Base-by-base conservation (phyloP, 192 early-diverging fungal species). In the Linnemannia zychae region DNA sequence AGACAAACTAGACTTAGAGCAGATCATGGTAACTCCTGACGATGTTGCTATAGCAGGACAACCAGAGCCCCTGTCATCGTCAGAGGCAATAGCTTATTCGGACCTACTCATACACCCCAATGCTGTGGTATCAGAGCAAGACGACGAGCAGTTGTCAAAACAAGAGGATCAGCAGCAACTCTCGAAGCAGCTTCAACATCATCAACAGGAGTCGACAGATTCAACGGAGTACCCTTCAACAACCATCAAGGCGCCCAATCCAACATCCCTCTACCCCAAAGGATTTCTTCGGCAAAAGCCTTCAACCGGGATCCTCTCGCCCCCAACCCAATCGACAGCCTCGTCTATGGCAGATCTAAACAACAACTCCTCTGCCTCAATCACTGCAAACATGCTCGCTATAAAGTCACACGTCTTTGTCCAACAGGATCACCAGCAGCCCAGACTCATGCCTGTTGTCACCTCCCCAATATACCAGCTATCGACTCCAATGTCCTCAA, bases 281-380 rank as follows among this genome's bases (percentile, higher is more conserved):
- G 65, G 37, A 6, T 53, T 34, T 28, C n/a, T 57, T 18, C 38
- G n/a, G 37, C 68, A 60, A 20, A 68, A 63, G 24, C 52, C 20
- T 15, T 77, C 71, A 3, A 24, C 40, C 1, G 67, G 72, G 1
- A 20, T 76, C 9, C 48, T 76, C 11, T 79, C 70, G 3, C 73
- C 67, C 6, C 6, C 47, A 0, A 65, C 34, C 13, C 68, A 76
- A 24, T 79, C 78, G 4, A 66, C 53, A 36, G n/a, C 69, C 0
- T 78, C 77, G 0, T 83, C 76, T 24, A 75, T 72, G n/a, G 66
- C 73, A 18, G 73, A 84, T 36, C 18, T 75, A 31, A 72, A n/a
- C 67, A 77, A 78, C 37, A 31, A 33, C 24, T 84, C 81, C 31
- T 79, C 83, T 2, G 83, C 83, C 16, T 73, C 77, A 0, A 79